phyloP scores from a whole-genome alignment of 164 flowering plant genomes.

The Vitis cinerea region DNA sequence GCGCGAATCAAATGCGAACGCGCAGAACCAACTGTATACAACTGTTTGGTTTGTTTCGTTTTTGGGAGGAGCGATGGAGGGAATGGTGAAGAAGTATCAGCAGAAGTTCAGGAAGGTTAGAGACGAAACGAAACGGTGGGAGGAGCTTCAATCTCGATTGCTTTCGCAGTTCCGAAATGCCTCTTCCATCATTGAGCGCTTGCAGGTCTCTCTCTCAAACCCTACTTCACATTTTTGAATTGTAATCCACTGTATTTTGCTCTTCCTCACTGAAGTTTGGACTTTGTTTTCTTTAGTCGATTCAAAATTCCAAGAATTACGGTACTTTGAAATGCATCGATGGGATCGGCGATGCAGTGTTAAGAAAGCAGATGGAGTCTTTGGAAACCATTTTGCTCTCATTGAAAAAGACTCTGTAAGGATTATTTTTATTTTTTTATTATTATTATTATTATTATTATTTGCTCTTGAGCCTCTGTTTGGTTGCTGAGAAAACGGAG shows the following conservation, averaged over 20 bases:
- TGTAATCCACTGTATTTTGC: too few species aligned
- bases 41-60: too few species aligned
- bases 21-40: too few species aligned
- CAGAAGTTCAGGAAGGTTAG: conserved; percentile 52
- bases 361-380: conserved; percentile 73
- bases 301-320: conserved; percentile 50
- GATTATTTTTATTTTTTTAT: too few species aligned
- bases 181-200: conserved; percentile 61
- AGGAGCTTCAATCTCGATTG: conserved; percentile 61
- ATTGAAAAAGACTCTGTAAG: conserved; percentile 67
- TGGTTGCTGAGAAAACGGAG: too few species aligned
- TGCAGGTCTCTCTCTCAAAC: conserved; percentile 43
- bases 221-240: neutral
- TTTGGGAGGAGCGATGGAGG: conserved; percentile 27
- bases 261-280: too few species aligned
- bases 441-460: too few species aligned
- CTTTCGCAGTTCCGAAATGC: conserved; percentile 60
- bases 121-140: conserved; percentile 73
- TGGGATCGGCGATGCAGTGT: conserved; percentile 49
- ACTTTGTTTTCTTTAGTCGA: conserved; percentile 32
- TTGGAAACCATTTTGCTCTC: conserved; percentile 49
- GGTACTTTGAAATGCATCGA: conserved; percentile 42
- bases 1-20: too few species aligned
- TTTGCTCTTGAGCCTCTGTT: too few species aligned
- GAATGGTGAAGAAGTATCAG: conserved; percentile 62